These are phyloP conservation scores for Pichia paraexigua DNA, from an alignment of 805 yeast species.

Conservation along the genomic window DNA sequence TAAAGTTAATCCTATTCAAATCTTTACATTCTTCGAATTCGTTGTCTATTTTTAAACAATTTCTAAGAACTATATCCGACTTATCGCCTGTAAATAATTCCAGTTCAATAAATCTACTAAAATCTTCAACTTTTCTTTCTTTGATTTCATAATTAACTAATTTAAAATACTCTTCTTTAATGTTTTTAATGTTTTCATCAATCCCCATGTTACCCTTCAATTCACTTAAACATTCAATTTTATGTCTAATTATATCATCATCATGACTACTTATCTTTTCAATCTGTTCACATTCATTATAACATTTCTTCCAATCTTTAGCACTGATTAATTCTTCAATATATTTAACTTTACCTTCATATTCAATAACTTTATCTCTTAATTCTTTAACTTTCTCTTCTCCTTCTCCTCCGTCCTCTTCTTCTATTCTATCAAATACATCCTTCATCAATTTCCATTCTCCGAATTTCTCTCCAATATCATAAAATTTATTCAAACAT, in stretches of 20 bases:
- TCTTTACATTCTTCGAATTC: constrained; percentile 56
- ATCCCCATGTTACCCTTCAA: constrained; percentile 9
- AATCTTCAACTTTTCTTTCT: constrained; percentile 16
- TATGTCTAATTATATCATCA: constrained; percentile 29
- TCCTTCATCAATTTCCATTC: neutral
- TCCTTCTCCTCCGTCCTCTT: too few species aligned
- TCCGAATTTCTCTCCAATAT: constrained; percentile 47
- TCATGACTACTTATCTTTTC: constrained; percentile 38
- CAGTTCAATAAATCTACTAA: constrained; percentile 21
- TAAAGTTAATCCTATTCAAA: constrained; percentile 45
- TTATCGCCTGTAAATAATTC: constrained; percentile 19
- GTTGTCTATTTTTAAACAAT: constrained; percentile 71
- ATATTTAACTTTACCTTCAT: neutral
- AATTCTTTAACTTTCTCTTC: neutral
- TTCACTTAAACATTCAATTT: constrained; percentile 22
- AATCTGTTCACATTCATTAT: constrained; percentile 27
- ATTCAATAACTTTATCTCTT: neutral
- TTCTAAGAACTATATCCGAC: constrained; percentile 23
- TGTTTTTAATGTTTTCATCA: constrained; percentile 13
- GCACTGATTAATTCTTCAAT: neutral
- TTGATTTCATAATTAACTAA: constrained; percentile 18
- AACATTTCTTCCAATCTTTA: constrained; percentile 22
- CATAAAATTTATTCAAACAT: constrained; percentile 43
- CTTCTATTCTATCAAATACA: constrained; percentile 4
- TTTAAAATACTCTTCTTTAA: constrained; percentile 19